Evolutionary conservation across 192 early-diverging fungal genomes (phyloP), one percentile per base, ranked within the genome.

Genomic region (Globomyces pollinis-pini): DNA sequence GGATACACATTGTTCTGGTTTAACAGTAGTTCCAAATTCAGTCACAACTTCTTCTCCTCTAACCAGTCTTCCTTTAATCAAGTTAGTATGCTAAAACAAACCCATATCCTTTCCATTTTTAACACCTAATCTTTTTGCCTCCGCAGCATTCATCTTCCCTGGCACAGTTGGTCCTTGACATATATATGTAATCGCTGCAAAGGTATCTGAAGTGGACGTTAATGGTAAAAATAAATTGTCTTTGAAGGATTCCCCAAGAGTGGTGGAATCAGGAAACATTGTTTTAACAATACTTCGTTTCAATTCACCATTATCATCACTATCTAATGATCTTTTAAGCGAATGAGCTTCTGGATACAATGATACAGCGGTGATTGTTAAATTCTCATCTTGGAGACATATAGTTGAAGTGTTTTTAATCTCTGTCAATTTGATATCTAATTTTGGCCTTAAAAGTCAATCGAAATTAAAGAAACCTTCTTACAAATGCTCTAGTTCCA

Each of bases 101-200:
- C 70, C 69, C 52, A 63, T 63, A 43, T 72, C 54, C 4, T 67
- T 80, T 0, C 91, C 91, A 0, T 83, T 78, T 42, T 72, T 72
- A 0, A 93, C 69, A 1, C 86, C 89, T 1, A 94, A 74, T 21
- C 63, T 73, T 20, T 65, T 32, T 8, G 91, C 91, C 0, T 78
- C 79, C 28, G 77, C 30, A 8, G 79, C 69, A 52, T 88, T 73
- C 64, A 96, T 93, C 60, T 92, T 94, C 21, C 91, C 90, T 0
- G 77, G 81, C 23, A 86, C 75, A 2, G 73, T 74, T 1, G 88
- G 86, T 0, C 88, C 86, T 57, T 82, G 76, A 58, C 84, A 84
- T 11, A 93, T 86, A 51, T 90, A 96, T 53, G 77, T 77, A 31
- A 89, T 64, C 1, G 64, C 59, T 8, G 33, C 59, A 13, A 39